Evolutionary conservation across 2,329 filamentous ascomycete species (phyloP).

Genomic region (Arachnomyces sp.): DNA sequence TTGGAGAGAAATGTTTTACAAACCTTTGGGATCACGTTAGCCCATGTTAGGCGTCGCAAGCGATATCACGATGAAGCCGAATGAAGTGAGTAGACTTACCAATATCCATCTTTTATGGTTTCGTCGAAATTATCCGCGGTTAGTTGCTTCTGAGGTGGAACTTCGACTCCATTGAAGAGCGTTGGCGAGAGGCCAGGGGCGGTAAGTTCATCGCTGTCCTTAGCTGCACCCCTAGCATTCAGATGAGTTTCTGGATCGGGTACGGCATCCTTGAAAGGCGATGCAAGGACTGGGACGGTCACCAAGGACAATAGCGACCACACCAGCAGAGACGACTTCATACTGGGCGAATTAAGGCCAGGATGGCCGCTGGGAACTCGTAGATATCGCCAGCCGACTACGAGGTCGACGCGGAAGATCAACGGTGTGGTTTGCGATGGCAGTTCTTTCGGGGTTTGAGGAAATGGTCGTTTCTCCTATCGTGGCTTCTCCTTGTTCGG

Average conservation of each 20-base stretch:
- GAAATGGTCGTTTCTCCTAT: too few relatives aligned
- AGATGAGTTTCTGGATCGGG: constrained; percentile 2
- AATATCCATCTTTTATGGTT: constrained; percentile 45
- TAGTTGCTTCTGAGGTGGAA: constrained; percentile 44
- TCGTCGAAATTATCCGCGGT: constrained; percentile 42
- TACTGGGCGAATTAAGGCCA: constrained; percentile 20
- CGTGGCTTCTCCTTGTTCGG: too few relatives aligned
- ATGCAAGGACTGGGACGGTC: constrained; percentile 26
- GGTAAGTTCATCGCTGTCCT: constrained; percentile 16
- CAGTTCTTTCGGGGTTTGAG: too few relatives aligned
- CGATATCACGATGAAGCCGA: too few relatives aligned
- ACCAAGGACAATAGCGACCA: constrained; percentile 32
- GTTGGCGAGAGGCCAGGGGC: constrained; percentile 24
- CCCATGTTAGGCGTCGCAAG: too few relatives aligned
- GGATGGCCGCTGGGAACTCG: constrained; percentile 1
- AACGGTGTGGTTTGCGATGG: neutral
- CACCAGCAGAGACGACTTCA: constrained; percentile 31
- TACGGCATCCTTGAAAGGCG: constrained; percentile 16
- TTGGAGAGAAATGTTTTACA: constrained; percentile 47
- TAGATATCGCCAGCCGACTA: neutral
- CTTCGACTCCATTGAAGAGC: constrained; percentile 45
- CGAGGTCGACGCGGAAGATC: neutral
- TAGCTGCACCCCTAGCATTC: constrained; percentile 15
- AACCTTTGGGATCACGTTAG: constrained; percentile 36
- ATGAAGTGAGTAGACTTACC: constrained; percentile 28